Evolutionary conservation across 345 rosid genomes (phyloP), one percentile per base, ranked within the genome.

Genomic region (Eutrema japonicum): DNA sequence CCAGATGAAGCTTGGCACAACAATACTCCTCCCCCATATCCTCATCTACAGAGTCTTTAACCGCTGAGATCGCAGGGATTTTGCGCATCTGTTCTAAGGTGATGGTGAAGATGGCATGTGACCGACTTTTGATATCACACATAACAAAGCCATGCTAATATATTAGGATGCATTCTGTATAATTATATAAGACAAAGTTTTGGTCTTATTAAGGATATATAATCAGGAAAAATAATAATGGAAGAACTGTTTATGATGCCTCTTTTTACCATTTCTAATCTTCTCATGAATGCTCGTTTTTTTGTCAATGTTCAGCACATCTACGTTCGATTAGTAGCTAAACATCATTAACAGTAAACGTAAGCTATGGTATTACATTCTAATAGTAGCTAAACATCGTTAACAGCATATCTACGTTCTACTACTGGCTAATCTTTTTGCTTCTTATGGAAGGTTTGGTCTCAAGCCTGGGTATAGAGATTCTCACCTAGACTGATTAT

Each of bases 41-140:
- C 70, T 78, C 83, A 72, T 87, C 90, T 64, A 75, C 56, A 22
- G 71, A 66, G 65, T 77, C 84, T 68, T 77, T 78, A 75, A 38
- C 83, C 60, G 75, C 72, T 76, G 88, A 76, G 57, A 52, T 73
- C 27, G 87, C 81, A 68, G 82, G 68, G 78, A 83, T 73, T 75
- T 90, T 85, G 32, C 73, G 84, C 84, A 80, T 86, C 77, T 88
- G 96, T 80, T 87, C 92, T 74, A 90, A 67, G 66, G 94, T 90
- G 83, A 90, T 88, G n/a, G 94, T 90, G 82, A 90, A 90, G 79
- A 90, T 90, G 77, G 96, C 96, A 83, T 90, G 96, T 47, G 96
- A 90, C 59, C 96, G 96, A 74, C 96, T 90, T 52, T 84, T 66
- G 61, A 59, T 65, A 67, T 64, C 82, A 85, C 78, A 76, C 74